These are phyloP conservation scores for Tulasnella sp. DNA, from an alignment of 768 basidiomycete genomes.

Conservation along the genomic window DNA sequence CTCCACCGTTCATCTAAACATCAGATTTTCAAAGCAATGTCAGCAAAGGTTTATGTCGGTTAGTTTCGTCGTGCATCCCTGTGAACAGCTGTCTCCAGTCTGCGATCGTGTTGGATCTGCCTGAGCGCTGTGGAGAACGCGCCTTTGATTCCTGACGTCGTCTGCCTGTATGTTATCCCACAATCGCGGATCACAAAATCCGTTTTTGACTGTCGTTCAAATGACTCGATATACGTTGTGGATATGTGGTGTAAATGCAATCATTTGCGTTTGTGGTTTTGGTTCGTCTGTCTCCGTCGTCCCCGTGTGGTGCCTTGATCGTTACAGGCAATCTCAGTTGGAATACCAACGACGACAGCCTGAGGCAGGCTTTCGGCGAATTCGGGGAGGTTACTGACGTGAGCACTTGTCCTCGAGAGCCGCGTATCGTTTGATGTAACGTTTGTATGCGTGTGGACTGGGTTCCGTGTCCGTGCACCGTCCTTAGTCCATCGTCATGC, in stretches of 20 bases:
- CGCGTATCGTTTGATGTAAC: not conserved
- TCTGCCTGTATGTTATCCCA: not conserved
- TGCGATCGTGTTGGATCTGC: not conserved
- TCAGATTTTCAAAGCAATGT: not conserved
- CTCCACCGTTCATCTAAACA: not conserved
- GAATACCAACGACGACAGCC: constrained; percentile 89
- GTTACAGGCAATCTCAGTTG: constrained; percentile 85
- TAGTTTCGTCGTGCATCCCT: not conserved
- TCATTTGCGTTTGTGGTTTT: constrained; percentile 27
- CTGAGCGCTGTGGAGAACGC: not conserved
- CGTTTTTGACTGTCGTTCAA: too few relatives aligned
- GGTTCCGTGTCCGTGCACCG: not conserved
- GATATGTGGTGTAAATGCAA: constrained; percentile 32
- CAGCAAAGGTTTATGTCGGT: not conserved
- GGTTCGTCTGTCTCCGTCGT: constrained; percentile 34
- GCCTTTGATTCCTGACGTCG: not conserved
- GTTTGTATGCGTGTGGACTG: constrained; percentile 23
- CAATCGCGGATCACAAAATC: too few relatives aligned
- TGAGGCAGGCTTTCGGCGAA: constrained; percentile 78
- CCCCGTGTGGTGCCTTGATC: constrained; percentile 33
- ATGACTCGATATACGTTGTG: constrained; percentile 29
- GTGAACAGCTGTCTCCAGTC: not conserved
- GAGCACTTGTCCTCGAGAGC: constrained; percentile 37
- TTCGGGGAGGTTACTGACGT: constrained; percentile 88
- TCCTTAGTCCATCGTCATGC: constrained; percentile 87